Evolutionary conservation across 2,329 filamentous ascomycete species (phyloP), one percentile per base, ranked within the genome.

Genomic region (Cordyceps farinosa): DNA sequence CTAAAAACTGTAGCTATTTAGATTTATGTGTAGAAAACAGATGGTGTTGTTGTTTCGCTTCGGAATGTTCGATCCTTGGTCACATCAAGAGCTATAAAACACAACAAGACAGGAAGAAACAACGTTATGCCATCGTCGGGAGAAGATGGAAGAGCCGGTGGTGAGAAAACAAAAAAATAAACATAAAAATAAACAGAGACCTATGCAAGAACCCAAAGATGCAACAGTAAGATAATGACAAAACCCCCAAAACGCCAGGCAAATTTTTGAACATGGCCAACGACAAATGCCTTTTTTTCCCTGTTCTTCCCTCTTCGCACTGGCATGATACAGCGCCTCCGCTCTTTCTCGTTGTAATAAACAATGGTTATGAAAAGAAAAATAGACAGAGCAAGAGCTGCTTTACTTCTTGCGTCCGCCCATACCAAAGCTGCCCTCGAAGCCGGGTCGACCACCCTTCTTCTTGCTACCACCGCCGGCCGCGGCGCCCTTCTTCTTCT

Each of bases 381-480:
- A 40, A 32, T 22, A 13, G 17, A 55, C 38, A 51, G 32, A 22
- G 6, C 34, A 63, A 32, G n/a, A n/a, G 13, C 30, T 34, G 1
- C 3, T 63, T 53, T 73, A 82, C 73, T 77, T 82, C 73, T 77
- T 80, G 67, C 80, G 79, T 29, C 79, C 77, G 63, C 82, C 80
- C 68, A 86, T 74, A 66, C 81, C 83, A 72, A 94, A 89, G 65
- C 76, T 77, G 36, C 89, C 89, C 73, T 91, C 89, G 67, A 91
- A 91, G 2, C 88, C 88, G 13, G 89, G 85, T 63, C 85, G 80
- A 64, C 81, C 83, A 66, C 78, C 76, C 72, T 82, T 83, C 68
- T 78, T 76, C 72, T 79, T 77, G 59, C 70, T 74, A 45, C 52
- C 65, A n/a, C 58, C 65, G 9, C 22, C 36, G 38, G 50, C 54